phyloP scores from a whole-genome alignment of 495 filamentous ascomycete species.

The Hyaloscypha hepaticicola region DNA sequence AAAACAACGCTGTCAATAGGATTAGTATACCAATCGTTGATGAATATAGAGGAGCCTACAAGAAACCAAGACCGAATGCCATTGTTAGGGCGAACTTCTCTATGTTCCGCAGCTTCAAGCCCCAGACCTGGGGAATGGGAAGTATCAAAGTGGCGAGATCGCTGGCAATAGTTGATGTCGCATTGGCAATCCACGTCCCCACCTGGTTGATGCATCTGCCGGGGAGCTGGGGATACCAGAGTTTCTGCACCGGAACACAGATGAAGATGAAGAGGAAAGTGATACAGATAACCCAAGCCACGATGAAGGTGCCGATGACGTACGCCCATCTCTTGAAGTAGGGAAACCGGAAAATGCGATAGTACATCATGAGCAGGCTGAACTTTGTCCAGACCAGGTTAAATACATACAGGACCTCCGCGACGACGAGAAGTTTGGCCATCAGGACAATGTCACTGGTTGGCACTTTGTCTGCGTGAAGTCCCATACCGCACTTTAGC shows the following conservation, averaged over 20 bases:
- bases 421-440: slow-evolving; percentile 39
- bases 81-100: slow-evolving; percentile 33
- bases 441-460: slow-evolving; percentile 32
- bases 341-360: slow-evolving; percentile 39
- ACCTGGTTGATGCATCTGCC: slow-evolving; percentile 43
- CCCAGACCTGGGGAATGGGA: slow-evolving; percentile 40
- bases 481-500: slow-evolving; percentile 36
- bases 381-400: slow-evolving; percentile 39
- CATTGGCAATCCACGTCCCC: slow-evolving; percentile 42
- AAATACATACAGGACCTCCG: slow-evolving; percentile 40
- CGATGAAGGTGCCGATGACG: slow-evolving; percentile 39
- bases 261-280: slow-evolving; percentile 44
- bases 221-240: slow-evolving; percentile 39
- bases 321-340: slow-evolving; percentile 37
- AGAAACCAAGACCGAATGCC: slow-evolving; percentile 33
- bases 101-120: slow-evolving; percentile 28
- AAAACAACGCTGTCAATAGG: slow-evolving; percentile 26
- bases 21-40: neutral
- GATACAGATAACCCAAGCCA: slow-evolving; percentile 41
- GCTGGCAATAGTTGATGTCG: slow-evolving; percentile 40
- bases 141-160: slow-evolving; percentile 42
- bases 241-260: slow-evolving; percentile 41
- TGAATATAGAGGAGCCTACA: slow-evolving; percentile 26
- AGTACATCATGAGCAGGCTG: slow-evolving; percentile 42
- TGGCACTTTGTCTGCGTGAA: slow-evolving; percentile 34